phyloP scores from a whole-genome alignment of 2,329 filamentous ascomycete genomes.

The Capronia epimyces region DNA sequence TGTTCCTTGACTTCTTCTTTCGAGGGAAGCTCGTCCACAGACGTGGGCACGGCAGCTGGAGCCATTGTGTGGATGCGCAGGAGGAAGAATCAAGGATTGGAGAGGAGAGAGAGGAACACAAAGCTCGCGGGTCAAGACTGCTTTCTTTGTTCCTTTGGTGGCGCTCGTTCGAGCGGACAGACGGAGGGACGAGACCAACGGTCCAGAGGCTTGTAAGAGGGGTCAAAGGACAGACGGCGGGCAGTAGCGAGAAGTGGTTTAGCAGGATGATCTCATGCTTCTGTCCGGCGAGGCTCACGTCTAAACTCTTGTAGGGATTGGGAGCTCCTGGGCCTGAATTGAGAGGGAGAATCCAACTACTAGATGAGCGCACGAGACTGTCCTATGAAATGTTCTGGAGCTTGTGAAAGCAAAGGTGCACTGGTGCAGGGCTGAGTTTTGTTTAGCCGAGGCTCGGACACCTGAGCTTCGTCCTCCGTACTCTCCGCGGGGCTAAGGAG shows the following conservation, averaged over 20 bases:
- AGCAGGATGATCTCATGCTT: conserved; percentile 10
- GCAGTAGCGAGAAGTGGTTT: background rate
- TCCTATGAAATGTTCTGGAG: background rate
- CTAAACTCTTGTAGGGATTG: background rate
- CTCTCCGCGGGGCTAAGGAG: background rate
- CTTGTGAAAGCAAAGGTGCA: background rate
- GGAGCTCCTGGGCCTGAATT: background rate
- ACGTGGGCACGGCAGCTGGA: conserved; percentile 26
- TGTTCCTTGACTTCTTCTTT: conserved; percentile 49
- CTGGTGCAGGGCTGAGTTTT: too few relatives aligned
- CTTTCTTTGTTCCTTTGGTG: background rate
- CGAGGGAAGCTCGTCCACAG: conserved; percentile 32
- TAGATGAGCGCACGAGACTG: background rate
- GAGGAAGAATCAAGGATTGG: background rate
- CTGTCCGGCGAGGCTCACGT: background rate
- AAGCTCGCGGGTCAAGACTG: background rate
- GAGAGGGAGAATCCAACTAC: background rate
- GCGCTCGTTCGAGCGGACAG: conserved; percentile 8
- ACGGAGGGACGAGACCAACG: background rate
- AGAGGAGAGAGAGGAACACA: background rate
- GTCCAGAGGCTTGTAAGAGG: conserved; percentile 2
- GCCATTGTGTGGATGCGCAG: conserved; percentile 18
- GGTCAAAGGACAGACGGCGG: background rate
- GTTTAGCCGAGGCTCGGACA: conserved; percentile 3
- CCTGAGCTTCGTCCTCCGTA: background rate